Evolutionary conservation across 2,329 filamentous ascomycete species (phyloP), one percentile per base, ranked within the genome.

Genomic region (Colletotrichum tofieldiae): DNA sequence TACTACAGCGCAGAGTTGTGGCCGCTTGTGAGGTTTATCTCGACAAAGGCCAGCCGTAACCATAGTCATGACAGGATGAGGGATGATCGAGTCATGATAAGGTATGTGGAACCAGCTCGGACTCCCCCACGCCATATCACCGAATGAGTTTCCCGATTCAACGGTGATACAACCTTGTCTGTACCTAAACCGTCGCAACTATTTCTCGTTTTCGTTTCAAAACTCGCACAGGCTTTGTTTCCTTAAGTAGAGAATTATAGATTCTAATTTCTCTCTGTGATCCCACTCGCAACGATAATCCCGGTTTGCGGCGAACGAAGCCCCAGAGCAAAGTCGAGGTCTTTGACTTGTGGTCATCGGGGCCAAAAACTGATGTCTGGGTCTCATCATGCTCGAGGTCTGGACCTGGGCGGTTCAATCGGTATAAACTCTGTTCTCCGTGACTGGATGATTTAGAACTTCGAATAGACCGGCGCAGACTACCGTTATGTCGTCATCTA

Each of bases 141-240:
- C 39, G 65, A 69, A 69, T 55, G 54, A 54, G 16, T 69, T 69
- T 47, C 65, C 69, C 59, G 65, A 60, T 59, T 64, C 45, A 59
- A 60, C 37, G 37, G 45, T 64, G 65, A 47, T 51, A 35, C 69
- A 65, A 72, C 65, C 58, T 69, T 69, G 54, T 60, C 18, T 49
- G n/a, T 49, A 29, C 39, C 47, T 23, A 41, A 14, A 37, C 65
- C 69, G 65, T 69, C 69, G 68, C 69, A 72, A 54, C 61, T 37
- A 32, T 63, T 64, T 39, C 52, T 69, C 52, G 52, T 72, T 64
- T 72, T 60, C 59, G 69, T 55, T 69, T 72, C 69, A 49, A 59
- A 16, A 41, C 47, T 35, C 65, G 54, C 52, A 72, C 68, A 67
- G 67, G 43, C 39, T 49, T 69, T 59, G 65, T 72, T 69, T 64